Conservation (phyloP, 73 alveolate species). For the Tetrahymena borealis region DNA sequence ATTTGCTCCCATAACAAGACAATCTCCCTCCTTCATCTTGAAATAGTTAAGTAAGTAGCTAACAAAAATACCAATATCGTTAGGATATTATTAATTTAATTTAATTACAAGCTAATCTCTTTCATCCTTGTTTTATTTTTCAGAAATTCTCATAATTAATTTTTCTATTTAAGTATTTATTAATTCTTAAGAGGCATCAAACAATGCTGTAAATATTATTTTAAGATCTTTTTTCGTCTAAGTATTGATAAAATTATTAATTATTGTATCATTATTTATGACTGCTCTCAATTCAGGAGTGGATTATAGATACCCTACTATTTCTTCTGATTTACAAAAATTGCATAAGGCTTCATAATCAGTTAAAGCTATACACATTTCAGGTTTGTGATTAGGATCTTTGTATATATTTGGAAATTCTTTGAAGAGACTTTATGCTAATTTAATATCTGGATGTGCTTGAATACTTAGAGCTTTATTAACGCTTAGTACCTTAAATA, state of each 20-base stretch:
- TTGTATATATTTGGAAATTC: conserved; percentile 86
- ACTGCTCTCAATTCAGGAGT: conserved; percentile 3
- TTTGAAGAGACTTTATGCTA: conserved; percentile 80
- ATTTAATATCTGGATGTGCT: conserved; percentile 92
- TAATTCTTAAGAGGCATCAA: neutral
- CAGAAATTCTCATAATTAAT: neutral
- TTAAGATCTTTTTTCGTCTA: neutral
- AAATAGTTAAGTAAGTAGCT: conserved; percentile 84
- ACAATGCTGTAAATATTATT: neutral
- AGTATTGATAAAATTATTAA: neutral
- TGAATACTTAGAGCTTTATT: conserved; percentile 92
- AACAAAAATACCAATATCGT: conserved; percentile 92
- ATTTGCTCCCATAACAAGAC: conserved; percentile 82
- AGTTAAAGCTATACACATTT: conserved; percentile 94
- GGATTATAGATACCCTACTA: neutral
- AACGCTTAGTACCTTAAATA: conserved; percentile 93
- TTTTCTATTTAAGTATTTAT: neutral
- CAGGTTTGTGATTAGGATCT: conserved; percentile 99
- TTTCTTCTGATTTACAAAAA: conserved; percentile 28
- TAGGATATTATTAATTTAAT: conserved; percentile 49
- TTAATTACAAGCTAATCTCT: conserved; percentile 27
- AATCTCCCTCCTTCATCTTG: conserved; percentile 83
- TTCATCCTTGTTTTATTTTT: neutral
- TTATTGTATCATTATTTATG: neutral
- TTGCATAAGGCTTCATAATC: conserved; percentile 78